Conservation (phyloP, 805 yeast species). For the Wickerhamiella vanderwaltii region DNA sequence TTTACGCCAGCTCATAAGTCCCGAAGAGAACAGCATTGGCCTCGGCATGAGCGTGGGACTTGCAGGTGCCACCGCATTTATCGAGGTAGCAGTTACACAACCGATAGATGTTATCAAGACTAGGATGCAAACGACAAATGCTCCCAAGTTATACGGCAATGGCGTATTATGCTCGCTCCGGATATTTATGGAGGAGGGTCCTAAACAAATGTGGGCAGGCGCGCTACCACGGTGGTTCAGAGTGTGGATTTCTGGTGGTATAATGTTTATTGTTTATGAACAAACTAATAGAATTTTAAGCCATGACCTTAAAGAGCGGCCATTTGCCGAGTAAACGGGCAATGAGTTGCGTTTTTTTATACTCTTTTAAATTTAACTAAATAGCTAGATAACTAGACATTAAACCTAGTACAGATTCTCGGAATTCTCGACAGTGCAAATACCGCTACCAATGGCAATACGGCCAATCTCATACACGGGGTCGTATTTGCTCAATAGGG, state of each 20-base stretch:
- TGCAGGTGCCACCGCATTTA: constrained; percentile 54
- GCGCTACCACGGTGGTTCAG: constrained; percentile 50
- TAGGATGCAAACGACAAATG: constrained; percentile 58
- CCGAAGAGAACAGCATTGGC: constrained; percentile 20
- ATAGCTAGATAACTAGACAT: background rate
- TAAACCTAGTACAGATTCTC: constrained; percentile 25
- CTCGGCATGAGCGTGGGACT: constrained; percentile 26
- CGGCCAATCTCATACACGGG: constrained; percentile 59
- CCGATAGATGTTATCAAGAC: constrained; percentile 84
- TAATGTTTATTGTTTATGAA: constrained; percentile 51
- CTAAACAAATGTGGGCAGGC: constrained; percentile 29
- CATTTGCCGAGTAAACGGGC: constrained; percentile 11
- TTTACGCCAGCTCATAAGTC: constrained; percentile 45
- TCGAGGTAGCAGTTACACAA: constrained; percentile 70
- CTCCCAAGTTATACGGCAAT: constrained; percentile 27
- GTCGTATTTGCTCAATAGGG: constrained; percentile 58
- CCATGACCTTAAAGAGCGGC: constrained; percentile 17
- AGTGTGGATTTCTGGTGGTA: constrained; percentile 58
- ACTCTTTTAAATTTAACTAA: background rate
- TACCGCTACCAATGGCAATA: constrained; percentile 37
- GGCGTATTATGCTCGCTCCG: constrained; percentile 28
- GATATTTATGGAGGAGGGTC: constrained; percentile 32
- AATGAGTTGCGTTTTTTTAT: background rate
- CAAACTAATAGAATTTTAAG: constrained; percentile 15
- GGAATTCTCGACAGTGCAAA: constrained; percentile 26